Conservation (phyloP, 2,329 filamentous ascomycete genomes). For the Calonectria naviculata region DNA sequence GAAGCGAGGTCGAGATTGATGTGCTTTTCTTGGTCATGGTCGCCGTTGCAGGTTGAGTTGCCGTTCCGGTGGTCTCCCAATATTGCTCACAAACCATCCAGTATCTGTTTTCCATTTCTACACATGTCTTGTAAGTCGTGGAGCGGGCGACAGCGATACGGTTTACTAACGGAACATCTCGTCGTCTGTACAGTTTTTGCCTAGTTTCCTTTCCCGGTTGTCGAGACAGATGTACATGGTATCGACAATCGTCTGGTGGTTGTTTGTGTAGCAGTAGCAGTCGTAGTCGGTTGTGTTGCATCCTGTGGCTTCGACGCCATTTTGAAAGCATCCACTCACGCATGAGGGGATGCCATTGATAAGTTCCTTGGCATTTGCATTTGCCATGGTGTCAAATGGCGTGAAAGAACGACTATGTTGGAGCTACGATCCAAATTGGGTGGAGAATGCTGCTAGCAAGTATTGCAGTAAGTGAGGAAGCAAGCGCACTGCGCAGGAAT, state of each 20-base stretch:
- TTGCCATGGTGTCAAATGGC: constrained; percentile 26
- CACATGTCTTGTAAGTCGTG: not conserved
- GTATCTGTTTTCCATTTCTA: constrained; percentile 41
- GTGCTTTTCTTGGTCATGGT: constrained; percentile 16
- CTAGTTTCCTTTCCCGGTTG: constrained; percentile 28
- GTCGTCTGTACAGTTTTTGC: constrained; percentile 30
- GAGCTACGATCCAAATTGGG: not conserved
- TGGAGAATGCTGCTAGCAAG: not conserved
- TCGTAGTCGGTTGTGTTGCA: constrained; percentile 35
- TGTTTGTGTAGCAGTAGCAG: constrained; percentile 38
- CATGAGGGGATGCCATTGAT: constrained; percentile 33
- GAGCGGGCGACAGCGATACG: rapidly evolving
- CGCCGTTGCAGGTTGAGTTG: constrained; percentile 29
- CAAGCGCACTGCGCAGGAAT: not conserved
- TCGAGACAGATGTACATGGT: constrained; percentile 33
- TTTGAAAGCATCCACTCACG: constrained; percentile 34
- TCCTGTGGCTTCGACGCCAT: constrained; percentile 35
- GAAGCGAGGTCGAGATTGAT: not conserved
- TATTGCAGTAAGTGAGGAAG: not conserved
- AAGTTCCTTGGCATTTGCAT: constrained; percentile 31
- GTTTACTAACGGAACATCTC: constrained; percentile 34
- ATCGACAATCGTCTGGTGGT: constrained; percentile 38
- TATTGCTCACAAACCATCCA: constrained; percentile 42
- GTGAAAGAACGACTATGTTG: not conserved
- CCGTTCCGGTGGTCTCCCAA: constrained; percentile 38